Evolutionary conservation across 2,329 filamentous ascomycete genomes (phyloP), one percentile per base, ranked within the genome.

Genomic region (Rosellinia necatrix): DNA sequence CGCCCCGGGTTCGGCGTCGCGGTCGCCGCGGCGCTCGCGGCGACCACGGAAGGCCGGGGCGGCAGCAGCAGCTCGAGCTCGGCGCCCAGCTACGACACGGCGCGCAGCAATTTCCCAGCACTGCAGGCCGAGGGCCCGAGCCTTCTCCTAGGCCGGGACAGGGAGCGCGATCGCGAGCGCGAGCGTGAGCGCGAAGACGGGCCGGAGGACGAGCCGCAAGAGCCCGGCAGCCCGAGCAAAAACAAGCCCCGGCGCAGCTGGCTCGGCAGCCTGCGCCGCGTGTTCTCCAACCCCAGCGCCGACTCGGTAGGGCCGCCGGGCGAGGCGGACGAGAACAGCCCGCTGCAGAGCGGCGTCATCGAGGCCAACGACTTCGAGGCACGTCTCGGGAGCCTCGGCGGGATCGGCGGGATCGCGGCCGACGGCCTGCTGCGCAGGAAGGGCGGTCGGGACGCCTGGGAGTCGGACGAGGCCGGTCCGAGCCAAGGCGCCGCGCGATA

Each of bases 181-280:
- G 60, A 68, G n/a, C 66, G 69, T 2, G 52, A 57, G n/a, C 37
- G 35, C 7, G 56, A 49, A 2, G 48, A 56, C 9, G 34, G 17
- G 24, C 15, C 13, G 6, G 60, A 68, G n/a, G 66, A 70, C 3
- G 52, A 57, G n/a, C 37, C 35, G 1, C 52, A 65, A 15, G 53
- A 68, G n/a, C 76, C 81, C 1, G 77, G 81, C 0, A 83, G 81
- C 48, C 78, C 86, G 17, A 83, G 83, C 68, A 81, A 86, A 74
- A 74, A 66, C 10, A 86, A 84, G 66, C 75, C 78, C 37, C 72
- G 79, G 3, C 75, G 80, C n/a, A 81, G 81, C 21, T 90, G 87
- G 85, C 75, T 92, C 9, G 88, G 88, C 19, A 89, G 84, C 43
- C 71, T 92, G 17, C 79, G 83, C 15, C 80, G 87, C 32, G 86